Evolutionary conservation across 176 grass and related monocot species (phyloP).

Genomic region (Triticum timopheevii): DNA sequence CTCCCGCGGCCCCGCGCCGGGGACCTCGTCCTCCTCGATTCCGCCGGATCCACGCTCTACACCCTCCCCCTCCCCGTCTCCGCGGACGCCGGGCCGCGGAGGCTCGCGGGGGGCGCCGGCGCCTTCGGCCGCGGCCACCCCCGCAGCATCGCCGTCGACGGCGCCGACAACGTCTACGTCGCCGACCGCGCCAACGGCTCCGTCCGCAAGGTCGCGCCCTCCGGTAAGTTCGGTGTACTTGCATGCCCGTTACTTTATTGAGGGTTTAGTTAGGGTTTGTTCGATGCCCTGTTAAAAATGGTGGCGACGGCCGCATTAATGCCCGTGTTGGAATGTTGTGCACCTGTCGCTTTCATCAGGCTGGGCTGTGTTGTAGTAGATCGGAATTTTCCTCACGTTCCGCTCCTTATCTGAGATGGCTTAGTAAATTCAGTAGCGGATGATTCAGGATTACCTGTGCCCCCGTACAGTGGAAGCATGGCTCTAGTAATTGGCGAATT

Average conservation of each 20-base stretch:
- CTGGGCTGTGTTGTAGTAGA: not conserved
- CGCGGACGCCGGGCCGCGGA: not conserved
- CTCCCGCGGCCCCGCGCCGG: conserved; percentile 29
- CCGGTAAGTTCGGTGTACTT: conserved; percentile 15
- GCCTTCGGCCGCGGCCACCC: conserved; percentile 30
- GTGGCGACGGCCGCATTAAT: not conserved
- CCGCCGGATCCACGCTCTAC: conserved; percentile 41
- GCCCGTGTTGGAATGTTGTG: not conserved
- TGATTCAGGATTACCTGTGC: not conserved
- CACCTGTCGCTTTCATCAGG: not conserved
- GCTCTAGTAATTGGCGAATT: not conserved
- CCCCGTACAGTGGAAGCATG: not conserved
- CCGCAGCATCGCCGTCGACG: conserved; percentile 47
- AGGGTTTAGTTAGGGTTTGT: conserved; percentile 15
- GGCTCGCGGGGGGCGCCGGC: conserved; percentile 23
- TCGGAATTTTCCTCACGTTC: not conserved
- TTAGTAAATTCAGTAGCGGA: not conserved
- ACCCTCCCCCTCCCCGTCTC: conserved; percentile 10
- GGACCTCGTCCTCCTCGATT: conserved; percentile 56
- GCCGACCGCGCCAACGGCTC: conserved; percentile 28
- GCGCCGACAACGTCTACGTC: conserved; percentile 51
- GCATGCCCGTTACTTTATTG: not conserved
- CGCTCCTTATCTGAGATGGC: not conserved
- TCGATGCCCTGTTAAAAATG: not conserved
- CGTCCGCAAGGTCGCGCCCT: conserved; percentile 46